These are phyloP conservation scores for Marasmius fiardii DNA, from an alignment of 1,284 basidiomycete genomes.

Conservation along the genomic window DNA sequence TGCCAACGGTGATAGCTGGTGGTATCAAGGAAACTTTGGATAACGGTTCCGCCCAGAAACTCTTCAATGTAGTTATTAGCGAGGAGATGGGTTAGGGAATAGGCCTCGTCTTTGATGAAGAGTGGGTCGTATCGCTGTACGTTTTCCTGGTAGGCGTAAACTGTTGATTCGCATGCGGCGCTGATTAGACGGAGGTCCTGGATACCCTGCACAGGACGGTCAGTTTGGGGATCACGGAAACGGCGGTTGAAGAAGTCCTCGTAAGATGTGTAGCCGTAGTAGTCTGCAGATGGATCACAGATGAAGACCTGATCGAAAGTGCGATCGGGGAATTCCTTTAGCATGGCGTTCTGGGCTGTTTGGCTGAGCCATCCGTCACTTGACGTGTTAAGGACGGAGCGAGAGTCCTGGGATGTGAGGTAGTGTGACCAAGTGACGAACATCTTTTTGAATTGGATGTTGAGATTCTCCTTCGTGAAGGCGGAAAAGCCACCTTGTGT, in stretches of 20 bases:
- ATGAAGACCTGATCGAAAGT: constrained; percentile 31
- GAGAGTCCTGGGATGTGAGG: constrained; percentile 30
- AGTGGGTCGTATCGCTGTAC: constrained; percentile 29
- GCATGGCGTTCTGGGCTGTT: constrained; percentile 20
- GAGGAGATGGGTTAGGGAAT: constrained; percentile 36
- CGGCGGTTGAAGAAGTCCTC: constrained; percentile 37
- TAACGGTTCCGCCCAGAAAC: constrained; percentile 36
- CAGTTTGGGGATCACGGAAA: constrained; percentile 22
- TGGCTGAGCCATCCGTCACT: constrained; percentile 32
- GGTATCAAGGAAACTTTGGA: constrained; percentile 38
- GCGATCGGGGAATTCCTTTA: constrained; percentile 22
- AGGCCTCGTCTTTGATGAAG: constrained; percentile 40
- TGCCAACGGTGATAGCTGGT: constrained; percentile 40
- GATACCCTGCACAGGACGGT: constrained; percentile 28
- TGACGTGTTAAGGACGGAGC: constrained; percentile 24
- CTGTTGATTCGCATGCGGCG: constrained; percentile 19
- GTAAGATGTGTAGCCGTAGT: constrained; percentile 35
- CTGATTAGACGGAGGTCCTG: constrained; percentile 30
- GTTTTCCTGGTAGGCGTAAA: constrained; percentile 15
- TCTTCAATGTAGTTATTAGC: constrained; percentile 23
- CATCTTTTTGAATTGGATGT: constrained; percentile 22
- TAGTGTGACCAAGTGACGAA: constrained; percentile 28
- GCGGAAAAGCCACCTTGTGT: constrained; percentile 15
- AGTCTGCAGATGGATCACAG: constrained; percentile 29
- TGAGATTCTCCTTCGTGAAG: constrained; percentile 14